These are phyloP conservation scores for Termitomyces sp. DNA, from an alignment of 768 basidiomycete genomes.

Conservation along the genomic window DNA sequence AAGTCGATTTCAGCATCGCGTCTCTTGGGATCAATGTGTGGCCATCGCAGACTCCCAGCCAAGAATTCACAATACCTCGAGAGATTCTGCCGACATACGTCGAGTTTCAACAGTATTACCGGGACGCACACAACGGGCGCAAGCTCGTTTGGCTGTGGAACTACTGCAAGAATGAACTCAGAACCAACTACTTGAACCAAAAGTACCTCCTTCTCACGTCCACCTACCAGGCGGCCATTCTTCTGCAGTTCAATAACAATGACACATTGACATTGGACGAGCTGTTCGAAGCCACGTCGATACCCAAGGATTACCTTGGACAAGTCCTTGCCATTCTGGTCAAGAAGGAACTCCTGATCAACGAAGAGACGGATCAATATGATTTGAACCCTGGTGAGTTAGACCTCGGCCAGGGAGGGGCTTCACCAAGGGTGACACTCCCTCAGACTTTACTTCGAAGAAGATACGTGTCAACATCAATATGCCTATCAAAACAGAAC, in stretches of 20 bases:
- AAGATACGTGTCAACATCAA: slow-evolving; percentile 92
- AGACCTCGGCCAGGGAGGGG: not conserved
- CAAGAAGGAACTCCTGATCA: slow-evolving; percentile 86
- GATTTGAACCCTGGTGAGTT: slow-evolving; percentile 76
- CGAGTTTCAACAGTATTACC: slow-evolving; percentile 90
- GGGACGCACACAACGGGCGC: slow-evolving; percentile 83
- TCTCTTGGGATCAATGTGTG: slow-evolving; percentile 95
- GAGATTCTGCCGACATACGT: slow-evolving; percentile 88
- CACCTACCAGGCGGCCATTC: slow-evolving; percentile 92
- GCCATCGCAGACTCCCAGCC: slow-evolving; percentile 79
- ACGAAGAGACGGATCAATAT: slow-evolving; percentile 85
- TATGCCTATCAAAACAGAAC: slow-evolving; percentile 89
- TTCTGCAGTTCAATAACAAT: slow-evolving; percentile 88
- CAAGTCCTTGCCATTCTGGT: slow-evolving; percentile 67
- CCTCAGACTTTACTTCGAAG: slow-evolving; percentile 81
- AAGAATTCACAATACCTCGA: slow-evolving; percentile 84
- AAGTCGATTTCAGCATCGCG: slow-evolving; percentile 89
- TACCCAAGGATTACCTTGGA: slow-evolving; percentile 74
- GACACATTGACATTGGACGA: slow-evolving; percentile 81
- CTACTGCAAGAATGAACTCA: slow-evolving; percentile 93
- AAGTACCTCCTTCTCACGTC: slow-evolving; percentile 97
- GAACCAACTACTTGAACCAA: slow-evolving; percentile 88
- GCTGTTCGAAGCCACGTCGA: slow-evolving; percentile 69
- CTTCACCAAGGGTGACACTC: not conserved
- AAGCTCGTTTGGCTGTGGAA: slow-evolving; percentile 99